These are phyloP conservation scores for Scenedesmus sp. DNA, from an alignment of 163 green algal genomes.

Conservation along the genomic window DNA sequence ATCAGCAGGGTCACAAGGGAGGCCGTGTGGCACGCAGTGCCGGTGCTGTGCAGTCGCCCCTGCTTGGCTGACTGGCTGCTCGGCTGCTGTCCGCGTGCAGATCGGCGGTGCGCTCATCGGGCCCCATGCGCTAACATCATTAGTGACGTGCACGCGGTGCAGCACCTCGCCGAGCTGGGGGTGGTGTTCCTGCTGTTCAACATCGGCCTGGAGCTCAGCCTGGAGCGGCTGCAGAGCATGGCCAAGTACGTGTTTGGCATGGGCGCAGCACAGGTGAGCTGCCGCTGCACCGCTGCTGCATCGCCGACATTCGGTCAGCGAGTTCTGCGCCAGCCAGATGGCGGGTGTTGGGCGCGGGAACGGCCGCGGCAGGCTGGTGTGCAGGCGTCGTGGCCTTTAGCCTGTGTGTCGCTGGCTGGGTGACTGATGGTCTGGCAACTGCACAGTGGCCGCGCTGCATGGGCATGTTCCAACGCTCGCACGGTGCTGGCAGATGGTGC, in stretches of 20 bases:
- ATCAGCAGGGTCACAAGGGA: too few species aligned
- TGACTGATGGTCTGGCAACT: neutral
- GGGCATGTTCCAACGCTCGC: too few species aligned
- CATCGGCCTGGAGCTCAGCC: conserved; percentile 98
- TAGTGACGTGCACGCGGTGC: conserved; percentile 82
- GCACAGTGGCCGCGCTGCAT: neutral
- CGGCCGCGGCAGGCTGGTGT: too few species aligned
- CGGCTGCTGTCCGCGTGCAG: conserved; percentile 49
- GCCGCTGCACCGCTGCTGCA: too few species aligned
- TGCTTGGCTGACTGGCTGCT: neutral
- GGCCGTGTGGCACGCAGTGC: too few species aligned
- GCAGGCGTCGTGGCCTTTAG: neutral
- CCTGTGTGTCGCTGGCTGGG: neutral
- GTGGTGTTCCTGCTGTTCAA: conserved; percentile 99
- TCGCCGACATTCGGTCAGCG: too few species aligned
- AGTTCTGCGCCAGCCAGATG: too few species aligned
- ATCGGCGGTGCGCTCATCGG: conserved; percentile 94
- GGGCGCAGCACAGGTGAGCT: conserved; percentile 88
- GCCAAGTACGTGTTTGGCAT: conserved; percentile 99
- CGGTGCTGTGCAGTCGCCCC: neutral
- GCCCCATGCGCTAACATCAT: conserved; percentile 96
- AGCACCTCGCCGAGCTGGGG: conserved; percentile 97
- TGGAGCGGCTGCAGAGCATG: conserved; percentile 97
- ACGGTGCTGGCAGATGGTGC: neutral
- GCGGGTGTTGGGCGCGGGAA: too few species aligned